Evolutionary conservation across 2,329 filamentous ascomycete genomes (phyloP).

Genomic region (Colletotrichum costaricense): DNA sequence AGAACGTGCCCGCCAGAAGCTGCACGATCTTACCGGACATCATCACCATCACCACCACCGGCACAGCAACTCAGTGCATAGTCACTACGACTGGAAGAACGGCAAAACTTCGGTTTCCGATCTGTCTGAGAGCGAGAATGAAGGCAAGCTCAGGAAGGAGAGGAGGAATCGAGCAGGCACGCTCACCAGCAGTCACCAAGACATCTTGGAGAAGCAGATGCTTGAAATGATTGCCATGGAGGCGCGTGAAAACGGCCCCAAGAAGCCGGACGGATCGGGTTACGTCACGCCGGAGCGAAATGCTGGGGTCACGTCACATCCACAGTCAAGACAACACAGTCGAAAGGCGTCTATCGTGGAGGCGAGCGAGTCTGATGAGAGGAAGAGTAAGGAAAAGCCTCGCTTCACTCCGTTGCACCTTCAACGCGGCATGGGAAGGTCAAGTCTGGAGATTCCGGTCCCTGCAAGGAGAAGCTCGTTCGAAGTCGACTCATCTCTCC

Average conservation of each 20-base stretch:
- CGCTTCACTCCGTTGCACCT: slow-evolving; percentile 30
- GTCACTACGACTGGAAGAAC: slow-evolving; percentile 64
- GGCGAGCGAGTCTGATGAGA: slow-evolving; percentile 51
- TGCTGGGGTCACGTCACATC: slow-evolving; percentile 39
- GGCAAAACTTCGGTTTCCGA: slow-evolving; percentile 69
- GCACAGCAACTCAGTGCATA: slow-evolving; percentile 60
- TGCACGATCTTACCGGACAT: slow-evolving; percentile 67
- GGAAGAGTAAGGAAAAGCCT: slow-evolving; percentile 39
- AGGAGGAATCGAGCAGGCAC: slow-evolving; percentile 57
- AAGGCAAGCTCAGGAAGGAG: slow-evolving; percentile 46
- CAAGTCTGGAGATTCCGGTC: slow-evolving; percentile 63
- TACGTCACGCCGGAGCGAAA: slow-evolving; percentile 35
- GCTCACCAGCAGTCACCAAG: slow-evolving; percentile 60
- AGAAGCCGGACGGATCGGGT: slow-evolving; percentile 1
- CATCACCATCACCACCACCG: slow-evolving; percentile 55
- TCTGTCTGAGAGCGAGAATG: slow-evolving; percentile 68
- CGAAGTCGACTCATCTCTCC: slow-evolving; percentile 58
- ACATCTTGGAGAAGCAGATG: slow-evolving; percentile 72
- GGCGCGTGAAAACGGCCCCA: slow-evolving; percentile 53
- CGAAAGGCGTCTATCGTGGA: slow-evolving; percentile 52
- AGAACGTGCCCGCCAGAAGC: slow-evolving; percentile 69
- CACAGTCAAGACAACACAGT: slow-evolving; percentile 45
- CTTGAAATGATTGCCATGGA: slow-evolving; percentile 69
- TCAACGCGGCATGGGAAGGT: slow-evolving; percentile 45
- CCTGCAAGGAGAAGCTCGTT: slow-evolving; percentile 51